A percentile compares a stretch with the other conserved stretches of the same genome.
phyloP scores from a whole-genome alignment of 345 rosid genomes.

The Litchi chinensis region DNA sequence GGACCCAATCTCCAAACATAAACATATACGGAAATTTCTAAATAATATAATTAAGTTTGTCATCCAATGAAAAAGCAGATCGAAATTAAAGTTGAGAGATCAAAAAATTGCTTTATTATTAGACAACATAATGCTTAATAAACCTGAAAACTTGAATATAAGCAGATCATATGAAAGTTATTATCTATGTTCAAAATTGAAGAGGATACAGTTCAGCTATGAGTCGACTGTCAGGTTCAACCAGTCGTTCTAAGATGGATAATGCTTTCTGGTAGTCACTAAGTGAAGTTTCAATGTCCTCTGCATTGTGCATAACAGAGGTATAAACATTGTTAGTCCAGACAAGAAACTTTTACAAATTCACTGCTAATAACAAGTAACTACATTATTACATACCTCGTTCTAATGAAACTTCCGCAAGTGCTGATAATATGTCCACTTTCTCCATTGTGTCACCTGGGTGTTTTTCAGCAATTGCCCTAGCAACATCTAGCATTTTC shows the following conservation, averaged over 20 bases:
- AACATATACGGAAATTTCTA: slow-evolving; percentile 87
- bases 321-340: neutral
- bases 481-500: slow-evolving; percentile 93
- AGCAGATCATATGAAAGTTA: neutral
- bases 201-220: slow-evolving; percentile 93
- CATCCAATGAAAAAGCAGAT: neutral
- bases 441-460: slow-evolving; percentile 69
- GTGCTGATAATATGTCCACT: slow-evolving; percentile 77
- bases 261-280: slow-evolving; percentile 81
- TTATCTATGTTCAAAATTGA: neutral
- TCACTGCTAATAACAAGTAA: slow-evolving; percentile 4
- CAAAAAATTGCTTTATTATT: neutral
- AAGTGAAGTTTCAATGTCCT: slow-evolving; percentile 94
- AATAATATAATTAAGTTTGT: slow-evolving; percentile 49
- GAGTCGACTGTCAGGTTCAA: slow-evolving; percentile 86
- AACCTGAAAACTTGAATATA: neutral
- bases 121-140: neutral
- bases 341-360: neutral
- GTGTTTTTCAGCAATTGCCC: slow-evolving; percentile 79
- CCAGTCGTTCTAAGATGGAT: slow-evolving; percentile 66
- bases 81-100: neutral
- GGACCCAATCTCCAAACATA: slow-evolving; percentile 82
- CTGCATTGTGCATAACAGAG: slow-evolving; percentile 38
- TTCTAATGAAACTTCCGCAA: slow-evolving; percentile 88
- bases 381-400: slow-evolving; percentile 60